These are phyloP conservation scores for Kodamaea kaohsiungensis DNA, from an alignment of 805 yeast species.

Conservation along the genomic window DNA sequence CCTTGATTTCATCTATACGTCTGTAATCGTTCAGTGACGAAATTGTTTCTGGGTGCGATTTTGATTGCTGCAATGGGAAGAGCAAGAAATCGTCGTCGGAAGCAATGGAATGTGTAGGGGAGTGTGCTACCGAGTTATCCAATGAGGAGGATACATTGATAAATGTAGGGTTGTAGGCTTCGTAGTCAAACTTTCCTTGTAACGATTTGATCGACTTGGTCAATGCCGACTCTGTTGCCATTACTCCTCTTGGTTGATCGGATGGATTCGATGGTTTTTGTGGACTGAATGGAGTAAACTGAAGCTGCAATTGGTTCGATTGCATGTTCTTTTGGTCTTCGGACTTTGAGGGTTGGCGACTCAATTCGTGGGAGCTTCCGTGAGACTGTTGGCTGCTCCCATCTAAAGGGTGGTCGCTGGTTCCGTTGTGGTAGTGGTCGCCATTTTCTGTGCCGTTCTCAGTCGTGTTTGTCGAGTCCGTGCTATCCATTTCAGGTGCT, in stretches of 20 bases:
- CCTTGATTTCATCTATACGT: slow-evolving; percentile 20
- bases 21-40: slow-evolving; percentile 8
- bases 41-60: slow-evolving; percentile 16
- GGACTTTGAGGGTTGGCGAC: background rate
- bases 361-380: background rate
- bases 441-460: background rate
- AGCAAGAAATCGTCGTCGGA: slow-evolving; percentile 18
- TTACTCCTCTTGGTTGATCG: slow-evolving; percentile 1
- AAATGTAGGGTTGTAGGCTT: background rate
- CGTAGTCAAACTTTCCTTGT: background rate
- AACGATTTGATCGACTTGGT: slow-evolving; percentile 1
- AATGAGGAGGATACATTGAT: slow-evolving; percentile 1
- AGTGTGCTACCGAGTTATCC: slow-evolving; percentile 17
- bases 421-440: background rate
- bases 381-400: background rate
- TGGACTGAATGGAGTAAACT: slow-evolving; percentile 3
- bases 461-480: slow-evolving; percentile 7
- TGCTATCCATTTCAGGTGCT: slow-evolving; percentile 3
- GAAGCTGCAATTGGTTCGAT: background rate
- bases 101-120: slow-evolving; percentile 26
- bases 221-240: background rate
- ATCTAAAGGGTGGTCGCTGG: background rate
- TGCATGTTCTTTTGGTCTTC: background rate
- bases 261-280: slow-evolving; percentile 5
- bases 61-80: slow-evolving; percentile 14